Conservation (phyloP, 148 eudicot species). For the Rhododendron ovatum region DNA sequence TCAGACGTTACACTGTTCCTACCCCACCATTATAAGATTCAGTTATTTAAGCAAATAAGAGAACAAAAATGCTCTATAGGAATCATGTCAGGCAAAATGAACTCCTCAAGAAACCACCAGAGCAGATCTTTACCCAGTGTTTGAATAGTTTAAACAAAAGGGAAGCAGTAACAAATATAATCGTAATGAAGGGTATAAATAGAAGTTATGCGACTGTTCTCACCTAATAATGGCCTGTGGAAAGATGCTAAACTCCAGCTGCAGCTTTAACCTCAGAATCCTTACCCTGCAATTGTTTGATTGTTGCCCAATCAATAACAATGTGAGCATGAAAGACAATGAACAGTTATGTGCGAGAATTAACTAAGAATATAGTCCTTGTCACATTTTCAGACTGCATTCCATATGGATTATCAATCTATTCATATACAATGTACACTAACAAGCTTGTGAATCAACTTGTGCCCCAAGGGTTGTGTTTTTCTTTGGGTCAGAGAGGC, state of each 20-base stretch:
- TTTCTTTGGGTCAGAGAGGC: background rate
- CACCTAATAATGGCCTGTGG: slow-evolving; percentile 12
- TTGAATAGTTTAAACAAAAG: background rate
- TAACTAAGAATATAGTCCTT: background rate
- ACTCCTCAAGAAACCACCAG: background rate
- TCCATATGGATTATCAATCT: background rate
- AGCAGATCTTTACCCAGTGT: background rate
- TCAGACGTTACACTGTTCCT: background rate
- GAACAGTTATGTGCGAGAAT: background rate
- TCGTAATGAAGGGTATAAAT: background rate
- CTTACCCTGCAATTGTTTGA: slow-evolving; percentile 41
- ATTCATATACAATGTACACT: background rate
- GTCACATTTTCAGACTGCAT: background rate
- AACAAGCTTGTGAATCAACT: background rate
- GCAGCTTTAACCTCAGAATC: slow-evolving; percentile 55
- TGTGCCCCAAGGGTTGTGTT: background rate
- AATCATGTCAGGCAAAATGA: background rate
- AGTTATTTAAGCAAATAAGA: background rate
- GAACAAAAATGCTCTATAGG: background rate
- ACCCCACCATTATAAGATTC: background rate
- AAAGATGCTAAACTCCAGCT: slow-evolving; percentile 50
- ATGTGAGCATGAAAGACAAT: background rate
- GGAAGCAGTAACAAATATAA: background rate
- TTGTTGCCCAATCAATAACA: background rate
- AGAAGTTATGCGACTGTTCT: slow-evolving; percentile 1